Base-by-base conservation (phyloP, 2,329 filamentous ascomycete genomes). In the Scedosporium boydii region DNA sequence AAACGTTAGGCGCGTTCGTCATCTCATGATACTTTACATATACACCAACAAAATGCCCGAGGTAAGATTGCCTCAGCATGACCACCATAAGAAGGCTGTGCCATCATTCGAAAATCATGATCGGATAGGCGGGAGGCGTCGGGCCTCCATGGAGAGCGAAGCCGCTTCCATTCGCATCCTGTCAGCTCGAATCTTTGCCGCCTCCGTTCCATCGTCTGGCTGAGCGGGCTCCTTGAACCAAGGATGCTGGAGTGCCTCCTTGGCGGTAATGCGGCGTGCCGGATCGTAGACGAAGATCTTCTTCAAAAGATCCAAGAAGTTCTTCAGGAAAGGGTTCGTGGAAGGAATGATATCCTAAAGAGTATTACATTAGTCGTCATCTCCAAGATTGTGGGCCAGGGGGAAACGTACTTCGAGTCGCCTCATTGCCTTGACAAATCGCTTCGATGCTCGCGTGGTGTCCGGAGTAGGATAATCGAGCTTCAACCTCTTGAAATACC, bases 341-440 rank as follows among this genome's bases (percentile, higher is more conserved):
- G 77, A 76, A 0, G 85, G 86, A 48, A 88, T 87, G 60, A 88
- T 87, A 65, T 88, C 85, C 86, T 88, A 51, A 10, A 21, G 14
- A 59, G 10, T 6, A 59, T 55, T 6, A 26, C 14, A 60, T 12
- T 61, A 57, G 46, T 27, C 18, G 18, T 42, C n/a, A 14, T 5
- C 46, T 26, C 21, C 9, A 18, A 34, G 10, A 16, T 6, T 12
- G 23, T 44, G 10, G 41, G n/a, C 21, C 27, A 46, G 23, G 5
- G 21, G 41, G 18, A 58, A 75, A 75, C 83, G 66, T 75, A 89
- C 86, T 64, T 82, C 78, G 29, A 89, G 74, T 62, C 79, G 79
- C 72, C 88, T 89, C 87, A 89, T 89, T n/a, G 85, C 86, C 71
- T 86, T 86, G 12, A 89, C 87, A 68, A 88, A 89, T 68, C 85